Evolutionary conservation across 2,329 filamentous ascomycete genomes (phyloP).

Genomic region (Botrytis medusae): DNA sequence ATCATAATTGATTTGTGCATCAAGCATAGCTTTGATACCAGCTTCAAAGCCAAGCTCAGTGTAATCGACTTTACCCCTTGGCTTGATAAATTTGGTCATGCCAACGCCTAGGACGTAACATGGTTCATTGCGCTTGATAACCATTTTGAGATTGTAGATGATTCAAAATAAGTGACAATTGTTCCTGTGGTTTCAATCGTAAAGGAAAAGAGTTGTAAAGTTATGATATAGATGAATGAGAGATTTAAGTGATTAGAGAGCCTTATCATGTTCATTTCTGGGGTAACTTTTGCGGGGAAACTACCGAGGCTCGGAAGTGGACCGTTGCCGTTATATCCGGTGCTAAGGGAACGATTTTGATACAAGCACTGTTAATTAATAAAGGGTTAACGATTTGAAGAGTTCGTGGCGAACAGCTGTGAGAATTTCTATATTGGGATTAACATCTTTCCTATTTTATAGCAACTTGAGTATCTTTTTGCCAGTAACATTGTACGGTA

Average conservation of each 20-base stretch:
- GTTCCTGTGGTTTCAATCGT: neutral
- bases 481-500: neutral
- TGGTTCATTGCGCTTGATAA: conserved; percentile 41
- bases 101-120: conserved; percentile 93
- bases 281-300: conserved; percentile 12
- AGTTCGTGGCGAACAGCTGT: neutral
- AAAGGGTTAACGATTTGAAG: neutral
- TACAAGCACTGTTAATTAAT: neutral
- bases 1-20: conserved; percentile 92
- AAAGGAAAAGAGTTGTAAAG: neutral
- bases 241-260: neutral
- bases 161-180: neutral
- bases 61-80: conserved; percentile 89
- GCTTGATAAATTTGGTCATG: conserved; percentile 99
- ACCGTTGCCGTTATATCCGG: neutral
- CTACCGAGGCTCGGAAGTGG: conserved; percentile 7
- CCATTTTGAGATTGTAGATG: conserved; percentile 24
- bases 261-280: neutral
- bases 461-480: neutral
- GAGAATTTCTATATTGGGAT: neutral
- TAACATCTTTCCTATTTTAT: neutral
- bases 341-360: neutral
- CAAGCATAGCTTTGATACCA: conserved; percentile 56
- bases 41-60: conserved; percentile 92
- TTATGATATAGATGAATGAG: neutral